Evolutionary conservation across 2,329 filamentous ascomycete genomes (phyloP).

Genomic region (Fusarium sp.): DNA sequence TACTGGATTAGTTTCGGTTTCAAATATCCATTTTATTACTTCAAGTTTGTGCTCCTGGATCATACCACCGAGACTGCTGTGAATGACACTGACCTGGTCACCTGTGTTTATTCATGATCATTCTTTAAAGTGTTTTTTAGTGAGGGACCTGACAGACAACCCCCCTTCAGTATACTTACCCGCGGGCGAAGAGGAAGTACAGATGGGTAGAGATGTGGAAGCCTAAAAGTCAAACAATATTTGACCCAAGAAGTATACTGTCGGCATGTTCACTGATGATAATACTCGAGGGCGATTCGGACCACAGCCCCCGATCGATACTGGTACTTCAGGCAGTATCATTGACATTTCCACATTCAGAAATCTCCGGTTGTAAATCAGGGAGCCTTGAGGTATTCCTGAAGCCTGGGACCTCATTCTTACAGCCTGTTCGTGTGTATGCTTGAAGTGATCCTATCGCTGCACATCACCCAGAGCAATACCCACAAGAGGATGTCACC

Average conservation of each 20-base stretch:
- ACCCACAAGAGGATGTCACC: background rate
- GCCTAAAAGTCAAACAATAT: background rate
- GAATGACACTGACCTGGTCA: background rate
- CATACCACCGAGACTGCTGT: background rate
- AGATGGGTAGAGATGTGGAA: background rate
- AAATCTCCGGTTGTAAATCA: background rate
- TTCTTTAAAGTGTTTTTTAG: background rate
- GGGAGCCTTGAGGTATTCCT: background rate
- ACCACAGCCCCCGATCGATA: background rate
- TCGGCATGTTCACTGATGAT: background rate
- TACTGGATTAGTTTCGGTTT: constrained; percentile 33
- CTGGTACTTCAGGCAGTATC: background rate
- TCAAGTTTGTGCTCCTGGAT: background rate
- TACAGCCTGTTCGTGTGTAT: background rate
- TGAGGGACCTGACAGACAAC: background rate
- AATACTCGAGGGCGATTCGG: background rate
- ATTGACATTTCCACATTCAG: background rate
- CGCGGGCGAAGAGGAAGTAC: background rate
- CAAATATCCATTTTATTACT: constrained; percentile 33
- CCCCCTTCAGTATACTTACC: background rate
- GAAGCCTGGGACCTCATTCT: background rate
- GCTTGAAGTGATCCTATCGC: background rate
- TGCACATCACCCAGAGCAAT: background rate
- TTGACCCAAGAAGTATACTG: background rate
- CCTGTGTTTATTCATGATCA: background rate